phyloP scores from a whole-genome alignment of 306 rosid genomes.

The Crotalaria pallida region DNA sequence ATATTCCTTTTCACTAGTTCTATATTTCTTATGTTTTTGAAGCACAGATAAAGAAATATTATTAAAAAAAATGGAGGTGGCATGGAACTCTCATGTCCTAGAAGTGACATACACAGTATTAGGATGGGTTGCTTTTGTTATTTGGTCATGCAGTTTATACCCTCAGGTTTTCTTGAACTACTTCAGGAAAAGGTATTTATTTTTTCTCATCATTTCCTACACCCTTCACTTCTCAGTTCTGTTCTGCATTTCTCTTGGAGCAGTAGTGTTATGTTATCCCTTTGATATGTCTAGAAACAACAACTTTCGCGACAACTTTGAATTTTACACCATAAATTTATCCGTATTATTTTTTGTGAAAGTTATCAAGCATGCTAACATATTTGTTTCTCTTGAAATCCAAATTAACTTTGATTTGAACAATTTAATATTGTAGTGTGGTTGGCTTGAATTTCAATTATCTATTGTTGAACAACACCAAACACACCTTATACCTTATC shows the following conservation, averaged over 20 bases:
- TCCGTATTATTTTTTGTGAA: no score
- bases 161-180: slow-evolving; percentile 64
- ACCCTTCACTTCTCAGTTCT: no score
- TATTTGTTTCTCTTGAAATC: neutral
- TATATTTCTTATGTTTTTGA: no score
- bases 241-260: no score
- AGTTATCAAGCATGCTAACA: no score
- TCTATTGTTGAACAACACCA: slow-evolving; percentile 55
- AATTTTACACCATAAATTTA: no score
- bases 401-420: neutral
- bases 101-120: slow-evolving; percentile 44
- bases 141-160: slow-evolving; percentile 59
- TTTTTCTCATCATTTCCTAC: neutral
- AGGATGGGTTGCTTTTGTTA: slow-evolving; percentile 58
- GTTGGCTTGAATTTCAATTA: slow-evolving; percentile 74
- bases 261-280: no score
- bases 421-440: slow-evolving; percentile 31
- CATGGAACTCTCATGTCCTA: slow-evolving; percentile 51
- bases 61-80: neutral
- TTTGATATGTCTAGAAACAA: no score
- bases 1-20: no score
- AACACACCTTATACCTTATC: slow-evolving; percentile 63
- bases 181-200: slow-evolving; percentile 48
- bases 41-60: neutral
- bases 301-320: no score